phyloP scores from a whole-genome alignment of 208 protist genomes.

The Tritrichomonas foetus region DNA sequence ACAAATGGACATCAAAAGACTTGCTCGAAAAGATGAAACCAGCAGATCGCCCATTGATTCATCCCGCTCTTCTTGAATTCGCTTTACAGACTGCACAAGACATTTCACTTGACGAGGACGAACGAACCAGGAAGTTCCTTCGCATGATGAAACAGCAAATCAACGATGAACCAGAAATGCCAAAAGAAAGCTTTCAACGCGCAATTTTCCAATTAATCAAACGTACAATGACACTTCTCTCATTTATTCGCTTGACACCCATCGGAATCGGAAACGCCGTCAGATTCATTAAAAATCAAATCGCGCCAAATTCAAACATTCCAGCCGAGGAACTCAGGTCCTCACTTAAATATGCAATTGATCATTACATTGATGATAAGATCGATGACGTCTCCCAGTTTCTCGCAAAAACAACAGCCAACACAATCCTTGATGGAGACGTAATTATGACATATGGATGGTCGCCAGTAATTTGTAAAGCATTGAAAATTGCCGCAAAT shows the following conservation, averaged over 20 bases:
- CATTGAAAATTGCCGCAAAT: neutral
- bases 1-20: neutral
- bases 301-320: neutral
- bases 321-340: neutral
- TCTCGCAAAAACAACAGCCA: neutral
- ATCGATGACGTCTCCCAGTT: neutral
- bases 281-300: neutral
- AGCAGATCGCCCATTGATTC: neutral
- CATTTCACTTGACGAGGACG: neutral
- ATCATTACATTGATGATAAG: neutral
- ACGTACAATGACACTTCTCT: neutral
- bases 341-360: neutral
- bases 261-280: neutral
- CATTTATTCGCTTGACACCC: neutral
- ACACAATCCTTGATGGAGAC: neutral
- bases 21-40: neutral
- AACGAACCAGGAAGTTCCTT: neutral
- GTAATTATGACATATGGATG: conserved; percentile 10
- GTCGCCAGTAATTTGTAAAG: neutral
- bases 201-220: neutral
- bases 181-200: neutral
- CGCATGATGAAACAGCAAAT: neutral
- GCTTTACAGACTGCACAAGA: neutral
- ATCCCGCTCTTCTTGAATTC: neutral
- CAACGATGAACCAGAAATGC: neutral